phyloP scores from a whole-genome alignment of 148 eudicot genomes.

The Beta vulgaris region DNA sequence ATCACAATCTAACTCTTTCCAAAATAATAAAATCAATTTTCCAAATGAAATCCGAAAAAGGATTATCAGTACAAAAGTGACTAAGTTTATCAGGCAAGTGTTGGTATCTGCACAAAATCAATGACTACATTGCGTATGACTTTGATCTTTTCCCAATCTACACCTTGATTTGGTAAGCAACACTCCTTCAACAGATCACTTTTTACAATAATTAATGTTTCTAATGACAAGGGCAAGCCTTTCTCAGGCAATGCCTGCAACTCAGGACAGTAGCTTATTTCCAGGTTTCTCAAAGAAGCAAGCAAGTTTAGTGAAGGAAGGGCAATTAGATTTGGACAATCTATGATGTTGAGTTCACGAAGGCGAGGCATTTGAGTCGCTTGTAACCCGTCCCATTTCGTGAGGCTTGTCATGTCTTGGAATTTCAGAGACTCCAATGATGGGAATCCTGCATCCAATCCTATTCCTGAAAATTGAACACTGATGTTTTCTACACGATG shows the following conservation, averaged over 20 bases:
- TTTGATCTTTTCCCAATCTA: conserved; percentile 15
- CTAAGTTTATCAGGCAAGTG: background rate
- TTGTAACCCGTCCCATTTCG: conserved; percentile 11
- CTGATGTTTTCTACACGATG: background rate
- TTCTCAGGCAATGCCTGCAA: conserved; percentile 21
- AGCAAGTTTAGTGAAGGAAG: conserved; percentile 13
- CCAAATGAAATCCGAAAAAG: no score
- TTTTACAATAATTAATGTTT: conserved; percentile 14
- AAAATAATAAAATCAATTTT: no score
- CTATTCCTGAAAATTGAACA: background rate
- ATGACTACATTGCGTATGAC: background rate
- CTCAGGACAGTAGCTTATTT: conserved; percentile 14
- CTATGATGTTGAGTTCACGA: conserved; percentile 6
- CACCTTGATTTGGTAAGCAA: conserved; percentile 3
- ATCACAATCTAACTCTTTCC: no score
- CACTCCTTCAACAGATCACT: conserved; percentile 16
- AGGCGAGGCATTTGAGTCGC: conserved; percentile 12
- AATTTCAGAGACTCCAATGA: conserved; percentile 7
- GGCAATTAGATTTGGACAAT: conserved; percentile 12
- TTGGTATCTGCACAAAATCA: conserved; percentile 6
- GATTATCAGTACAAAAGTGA: no score
- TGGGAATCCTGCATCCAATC: background rate
- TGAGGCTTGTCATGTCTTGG: conserved; percentile 15
- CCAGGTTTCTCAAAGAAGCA: background rate
- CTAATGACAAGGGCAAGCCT: conserved; percentile 19